A percentile compares a stretch with the other conserved stretches of the same genome.
Evolutionary conservation across 2,329 filamentous ascomycete species (phyloP).

Genomic region (Dendrostoma leiphaemia): DNA sequence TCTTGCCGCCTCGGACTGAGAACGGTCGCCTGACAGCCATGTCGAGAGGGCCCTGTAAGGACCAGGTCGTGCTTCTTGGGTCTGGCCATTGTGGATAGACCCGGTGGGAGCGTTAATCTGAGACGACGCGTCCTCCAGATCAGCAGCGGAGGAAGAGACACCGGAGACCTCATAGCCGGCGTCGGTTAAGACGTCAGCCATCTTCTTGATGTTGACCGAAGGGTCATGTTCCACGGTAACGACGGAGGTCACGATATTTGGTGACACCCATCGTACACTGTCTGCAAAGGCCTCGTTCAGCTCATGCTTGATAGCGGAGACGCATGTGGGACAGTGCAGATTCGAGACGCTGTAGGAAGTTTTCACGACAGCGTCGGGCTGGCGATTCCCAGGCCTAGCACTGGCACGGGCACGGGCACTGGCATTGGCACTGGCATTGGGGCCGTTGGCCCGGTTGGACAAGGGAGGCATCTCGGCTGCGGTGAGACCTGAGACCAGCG

Average conservation of each 20-base stretch:
- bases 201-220: constrained; percentile 41
- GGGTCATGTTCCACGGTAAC: constrained; percentile 59
- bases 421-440: background rate
- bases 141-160: constrained; percentile 35
- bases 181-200: constrained; percentile 47
- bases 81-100: constrained; percentile 4
- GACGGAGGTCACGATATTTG: constrained; percentile 69
- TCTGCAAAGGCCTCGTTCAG: constrained; percentile 45
- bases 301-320: constrained; percentile 61
- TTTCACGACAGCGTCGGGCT: constrained; percentile 30
- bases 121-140: constrained; percentile 20
- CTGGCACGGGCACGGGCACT: too few species aligned
- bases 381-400: too few species aligned
- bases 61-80: constrained; percentile 11
- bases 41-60: constrained; percentile 24
- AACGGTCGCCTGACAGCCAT: constrained; percentile 23
- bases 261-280: constrained; percentile 58
- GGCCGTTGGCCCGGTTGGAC: constrained; percentile 21
- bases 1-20: constrained; percentile 20
- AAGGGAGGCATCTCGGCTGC: constrained; percentile 23
- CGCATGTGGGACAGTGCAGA: constrained; percentile 76
- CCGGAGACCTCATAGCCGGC: constrained; percentile 60
- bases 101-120: constrained; percentile 20
- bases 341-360: constrained; percentile 69
- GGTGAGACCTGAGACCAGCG: background rate